phyloP scores from a whole-genome alignment of 2,329 filamentous ascomycete species.

The Taxawa tesnikishii region DNA sequence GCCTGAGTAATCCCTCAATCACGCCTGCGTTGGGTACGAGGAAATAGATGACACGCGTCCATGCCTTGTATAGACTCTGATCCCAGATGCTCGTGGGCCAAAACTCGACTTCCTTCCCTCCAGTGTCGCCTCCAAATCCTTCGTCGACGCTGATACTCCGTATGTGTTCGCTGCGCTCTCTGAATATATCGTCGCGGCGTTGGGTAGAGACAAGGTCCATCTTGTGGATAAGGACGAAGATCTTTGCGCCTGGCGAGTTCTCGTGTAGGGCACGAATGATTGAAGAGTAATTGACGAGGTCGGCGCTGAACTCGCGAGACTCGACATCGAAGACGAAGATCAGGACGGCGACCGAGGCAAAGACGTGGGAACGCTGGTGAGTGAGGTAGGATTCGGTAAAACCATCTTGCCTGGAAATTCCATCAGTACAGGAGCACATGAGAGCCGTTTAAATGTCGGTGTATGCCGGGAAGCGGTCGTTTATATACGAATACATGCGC shows the following conservation, averaged over 20 bases:
- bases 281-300: conserved; percentile 81
- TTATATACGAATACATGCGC: conserved; percentile 5
- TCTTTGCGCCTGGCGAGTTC: conserved; percentile 66
- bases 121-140: conserved; percentile 38
- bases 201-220: conserved; percentile 87
- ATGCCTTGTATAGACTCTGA: conserved; percentile 93
- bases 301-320: conserved; percentile 83
- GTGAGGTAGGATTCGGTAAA: conserved; percentile 98
- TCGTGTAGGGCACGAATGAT: conserved; percentile 83
- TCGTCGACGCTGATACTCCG: conserved; percentile 53
- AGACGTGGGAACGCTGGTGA: conserved; percentile 90
- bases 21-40: conserved; percentile 85
- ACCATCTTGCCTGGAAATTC: conserved; percentile 71
- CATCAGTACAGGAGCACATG: no score
- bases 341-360: conserved; percentile 88
- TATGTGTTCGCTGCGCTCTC: conserved; percentile 68
- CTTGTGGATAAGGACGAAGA: conserved; percentile 96
- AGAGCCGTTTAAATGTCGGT: background rate
- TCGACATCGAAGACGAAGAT: conserved; percentile 99
- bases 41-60: conserved; percentile 96
- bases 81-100: conserved; percentile 98
- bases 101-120: conserved; percentile 51
- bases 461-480: no score
- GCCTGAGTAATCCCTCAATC: conserved; percentile 75
- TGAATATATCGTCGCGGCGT: conserved; percentile 69